Evolutionary conservation across 1,284 basidiomycete species (phyloP), one percentile per base, ranked within the genome.

Genomic region (Sanghuangporus sanghuang): DNA sequence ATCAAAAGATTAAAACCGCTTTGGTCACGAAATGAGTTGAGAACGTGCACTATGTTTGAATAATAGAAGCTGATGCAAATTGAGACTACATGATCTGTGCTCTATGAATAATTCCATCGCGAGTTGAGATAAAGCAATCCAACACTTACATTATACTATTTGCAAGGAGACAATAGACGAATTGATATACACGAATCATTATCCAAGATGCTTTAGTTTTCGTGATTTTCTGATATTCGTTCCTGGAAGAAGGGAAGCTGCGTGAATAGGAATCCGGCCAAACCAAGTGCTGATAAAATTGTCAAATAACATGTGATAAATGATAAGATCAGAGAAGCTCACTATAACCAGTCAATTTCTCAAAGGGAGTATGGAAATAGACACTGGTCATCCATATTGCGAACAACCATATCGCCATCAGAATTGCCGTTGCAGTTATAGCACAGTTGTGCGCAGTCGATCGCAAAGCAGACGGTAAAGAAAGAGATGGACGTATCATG

Each of bases 361-460:
- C 96, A 32, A 83, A 75, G 0, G 93, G 90, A 6, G 89, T 85
- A 72, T 98, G 96, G 78, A 96, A 98, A 76, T 95, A 98, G 14
- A 97, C 77, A 55, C 90, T 86, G 14, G 96, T 98, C 59, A 90
- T 90, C 67, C 84, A 83, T 9, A 84, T 77, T 71, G 93, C 92
- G 73, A 92, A 85, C 44, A 91, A 70, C 87, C 92, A 95, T 2
- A 92, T 73, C 0, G 66, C 79, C 23, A 96, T 73, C 36, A 97
- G 72, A 0, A 73, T 74, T 0, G 80, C 59, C 40, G 82, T 81
- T 8, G 75, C 75, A 3, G 68, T 69, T 12, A 88, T 74, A 18
- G 82, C 81, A 63, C 77, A 68, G 27, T 70, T 76, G 68, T 89
- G 86, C 49, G 73, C 60, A 4, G 67, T 60, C 6, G 81, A 69